These are phyloP conservation scores for Citrus cavaleriei DNA, from an alignment of 345 rosid genomes.

Conservation along the genomic window DNA sequence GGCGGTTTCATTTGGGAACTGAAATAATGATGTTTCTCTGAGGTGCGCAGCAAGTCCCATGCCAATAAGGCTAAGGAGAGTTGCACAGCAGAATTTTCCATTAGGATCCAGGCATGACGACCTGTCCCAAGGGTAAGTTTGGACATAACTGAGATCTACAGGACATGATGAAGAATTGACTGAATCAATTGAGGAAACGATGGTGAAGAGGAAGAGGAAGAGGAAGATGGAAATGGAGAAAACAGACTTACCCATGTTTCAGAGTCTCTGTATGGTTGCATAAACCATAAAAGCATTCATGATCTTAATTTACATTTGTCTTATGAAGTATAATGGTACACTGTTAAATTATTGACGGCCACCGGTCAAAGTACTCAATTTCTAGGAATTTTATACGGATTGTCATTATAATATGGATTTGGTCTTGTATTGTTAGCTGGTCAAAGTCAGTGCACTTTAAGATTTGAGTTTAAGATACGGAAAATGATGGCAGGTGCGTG, in stretches of 20 bases:
- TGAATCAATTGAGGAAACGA: conserved; percentile 4
- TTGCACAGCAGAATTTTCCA: conserved; percentile 35
- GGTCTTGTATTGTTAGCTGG: background rate
- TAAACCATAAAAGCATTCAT: conserved; percentile 23
- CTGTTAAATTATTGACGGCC: too few species aligned
- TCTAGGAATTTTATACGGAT: too few species aligned
- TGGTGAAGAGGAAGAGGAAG: conserved; percentile 12
- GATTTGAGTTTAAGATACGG: too few species aligned
- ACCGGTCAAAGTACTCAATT: too few species aligned
- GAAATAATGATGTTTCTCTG: conserved; percentile 43
- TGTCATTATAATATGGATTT: too few species aligned
- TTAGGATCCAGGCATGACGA: conserved; percentile 29
- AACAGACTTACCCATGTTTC: conserved; percentile 13
- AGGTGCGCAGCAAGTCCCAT: conserved; percentile 49
- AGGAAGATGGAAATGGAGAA: conserved; percentile 8
- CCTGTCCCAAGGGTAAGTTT: conserved; percentile 54
- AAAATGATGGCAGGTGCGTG: too few species aligned
- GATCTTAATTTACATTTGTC: too few species aligned
- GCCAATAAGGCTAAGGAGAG: conserved; percentile 54
- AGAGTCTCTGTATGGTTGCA: too few species aligned
- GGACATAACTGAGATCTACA: conserved; percentile 47
- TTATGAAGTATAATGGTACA: too few species aligned
- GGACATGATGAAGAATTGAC: conserved; percentile 39
- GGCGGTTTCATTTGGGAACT: conserved; percentile 24
- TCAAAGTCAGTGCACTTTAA: background rate